A percentile compares a stretch with the other conserved stretches of the same genome.
Evolutionary conservation across 2,329 filamentous ascomycete genomes (phyloP).

Genomic region (Alternaria burnsii): DNA sequence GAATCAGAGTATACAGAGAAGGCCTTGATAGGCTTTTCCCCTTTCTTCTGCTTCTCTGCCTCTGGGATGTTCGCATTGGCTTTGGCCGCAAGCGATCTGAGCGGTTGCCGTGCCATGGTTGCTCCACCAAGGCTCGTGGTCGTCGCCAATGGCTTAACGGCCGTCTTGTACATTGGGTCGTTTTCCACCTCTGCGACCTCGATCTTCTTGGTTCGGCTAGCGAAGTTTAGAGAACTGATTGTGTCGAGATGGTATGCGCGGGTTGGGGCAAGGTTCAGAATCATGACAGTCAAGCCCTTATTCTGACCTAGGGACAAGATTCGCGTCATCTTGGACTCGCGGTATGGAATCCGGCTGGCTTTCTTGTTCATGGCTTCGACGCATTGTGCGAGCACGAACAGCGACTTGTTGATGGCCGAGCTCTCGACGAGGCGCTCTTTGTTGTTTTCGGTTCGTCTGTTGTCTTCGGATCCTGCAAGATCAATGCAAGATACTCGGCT

Average conservation of each 20-base stretch:
- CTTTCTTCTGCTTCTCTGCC: slow-evolving; percentile 60
- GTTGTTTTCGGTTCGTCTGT: slow-evolving; percentile 90
- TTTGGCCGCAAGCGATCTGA: slow-evolving; percentile 78
- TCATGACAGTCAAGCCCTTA: slow-evolving; percentile 95
- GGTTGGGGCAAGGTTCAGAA: slow-evolving; percentile 90
- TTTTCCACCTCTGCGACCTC: slow-evolving; percentile 96
- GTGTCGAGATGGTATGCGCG: slow-evolving; percentile 94
- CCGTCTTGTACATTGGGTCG: slow-evolving; percentile 76
- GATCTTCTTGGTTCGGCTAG: slow-evolving; percentile 94
- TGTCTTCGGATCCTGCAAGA: slow-evolving; percentile 94
- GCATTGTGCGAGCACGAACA: slow-evolving; percentile 93
- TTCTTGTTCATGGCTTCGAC: slow-evolving; percentile 90
- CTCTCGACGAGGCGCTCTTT: slow-evolving; percentile 94
- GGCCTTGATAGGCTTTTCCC: slow-evolving; percentile 77
- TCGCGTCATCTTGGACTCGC: slow-evolving; percentile 96
- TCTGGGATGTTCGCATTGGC: slow-evolving; percentile 75
- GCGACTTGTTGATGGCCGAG: slow-evolving; percentile 95
- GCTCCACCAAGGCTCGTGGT: slow-evolving; percentile 47
- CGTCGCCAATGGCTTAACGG: slow-evolving; percentile 49
- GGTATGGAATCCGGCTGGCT: slow-evolving; percentile 81
- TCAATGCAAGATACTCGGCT: slow-evolving; percentile 95
- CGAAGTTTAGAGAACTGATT: slow-evolving; percentile 91
- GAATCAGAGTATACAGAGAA: slow-evolving; percentile 86
- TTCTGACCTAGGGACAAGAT: slow-evolving; percentile 94
- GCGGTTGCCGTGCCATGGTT: slow-evolving; percentile 71